A percentile compares a stretch with the other conserved stretches of the same genome.
These are phyloP conservation scores for Theileria parva DNA, from an alignment of 169 alveolate genomes.

Conservation along the genomic window DNA sequence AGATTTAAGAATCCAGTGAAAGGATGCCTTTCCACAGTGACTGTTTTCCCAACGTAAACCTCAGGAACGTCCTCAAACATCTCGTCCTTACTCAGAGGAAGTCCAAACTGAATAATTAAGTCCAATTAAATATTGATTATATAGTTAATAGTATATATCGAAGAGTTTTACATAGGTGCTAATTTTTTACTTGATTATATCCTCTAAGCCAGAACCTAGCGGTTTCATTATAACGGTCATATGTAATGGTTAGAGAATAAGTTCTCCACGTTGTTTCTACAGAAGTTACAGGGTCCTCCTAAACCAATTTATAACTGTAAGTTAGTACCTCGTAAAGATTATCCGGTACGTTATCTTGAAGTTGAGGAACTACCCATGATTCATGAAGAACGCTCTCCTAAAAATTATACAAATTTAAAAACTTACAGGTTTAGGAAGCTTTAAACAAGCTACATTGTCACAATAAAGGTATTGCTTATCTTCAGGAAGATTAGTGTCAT, in stretches of 20 bases:
- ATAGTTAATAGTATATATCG: background rate
- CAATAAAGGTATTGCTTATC: constrained; percentile 49
- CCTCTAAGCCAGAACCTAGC: constrained; percentile 66
- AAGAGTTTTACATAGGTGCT: background rate
- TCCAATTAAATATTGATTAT: background rate
- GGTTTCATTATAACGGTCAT: constrained; percentile 61
- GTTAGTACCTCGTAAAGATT: constrained; percentile 11
- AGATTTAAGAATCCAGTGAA: constrained; percentile 35
- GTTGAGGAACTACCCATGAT: constrained; percentile 29
- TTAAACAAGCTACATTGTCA: constrained; percentile 22
- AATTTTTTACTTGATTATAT: constrained; percentile 31
- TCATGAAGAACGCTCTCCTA: constrained; percentile 25
- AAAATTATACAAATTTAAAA: background rate
- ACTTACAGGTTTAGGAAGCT: constrained; percentile 8
- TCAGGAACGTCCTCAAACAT: constrained; percentile 63
- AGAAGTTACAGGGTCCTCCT: constrained; percentile 1
- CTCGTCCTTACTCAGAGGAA: constrained; percentile 42
- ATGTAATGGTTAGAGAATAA: constrained; percentile 55
- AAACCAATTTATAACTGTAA: constrained; percentile 1
- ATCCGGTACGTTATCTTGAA: background rate
- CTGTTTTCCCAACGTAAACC: constrained; percentile 54
- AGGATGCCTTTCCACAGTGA: constrained; percentile 54
- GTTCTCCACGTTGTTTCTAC: constrained; percentile 10
- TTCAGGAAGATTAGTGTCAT: constrained; percentile 17
- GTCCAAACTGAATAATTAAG: constrained; percentile 41